A percentile compares a stretch with the other conserved stretches of the same genome.
These are phyloP conservation scores for Allium sativum DNA, from an alignment of 106 monocot genomes.

Conservation along the genomic window DNA sequence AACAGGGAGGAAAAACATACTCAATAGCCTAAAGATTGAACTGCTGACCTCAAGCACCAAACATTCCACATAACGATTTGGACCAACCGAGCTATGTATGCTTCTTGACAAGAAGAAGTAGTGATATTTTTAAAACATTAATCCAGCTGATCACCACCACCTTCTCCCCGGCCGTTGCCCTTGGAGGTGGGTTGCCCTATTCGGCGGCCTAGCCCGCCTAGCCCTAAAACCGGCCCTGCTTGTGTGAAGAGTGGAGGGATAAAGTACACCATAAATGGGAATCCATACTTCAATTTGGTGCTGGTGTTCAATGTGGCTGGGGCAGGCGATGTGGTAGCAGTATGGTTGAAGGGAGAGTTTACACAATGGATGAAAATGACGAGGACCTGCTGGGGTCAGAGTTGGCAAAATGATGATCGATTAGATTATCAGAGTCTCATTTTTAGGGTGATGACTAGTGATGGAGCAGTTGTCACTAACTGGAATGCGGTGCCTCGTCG, in stretches of 20 bases:
- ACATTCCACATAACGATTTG: no score
- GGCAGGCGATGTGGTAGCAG: slow-evolving; percentile 32
- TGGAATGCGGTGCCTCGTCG: slow-evolving; percentile 10
- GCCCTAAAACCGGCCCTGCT: no score
- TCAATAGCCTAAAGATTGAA: no score
- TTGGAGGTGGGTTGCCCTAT: no score
- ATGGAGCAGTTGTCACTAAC: slow-evolving; percentile 17
- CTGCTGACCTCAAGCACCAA: no score
- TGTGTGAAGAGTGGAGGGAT: slow-evolving; percentile 31
- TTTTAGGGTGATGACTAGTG: slow-evolving; percentile 22
- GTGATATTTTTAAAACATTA: no score
- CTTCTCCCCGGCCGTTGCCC: no score
- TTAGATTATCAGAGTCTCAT: slow-evolving; percentile 19
- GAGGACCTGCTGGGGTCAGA: slow-evolving; percentile 31
- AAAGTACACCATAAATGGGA: slow-evolving; percentile 29
- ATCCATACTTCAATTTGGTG: slow-evolving; percentile 22
- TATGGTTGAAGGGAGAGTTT: slow-evolving; percentile 27
- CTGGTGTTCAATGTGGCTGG: slow-evolving; percentile 42
- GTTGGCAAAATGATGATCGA: slow-evolving; percentile 11
- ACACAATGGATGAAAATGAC: slow-evolving; percentile 22
- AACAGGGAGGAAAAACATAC: no score
- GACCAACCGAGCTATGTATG: no score
- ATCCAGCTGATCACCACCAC: no score
- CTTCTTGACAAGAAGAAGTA: no score
- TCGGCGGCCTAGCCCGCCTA: no score